A percentile compares a stretch with the other conserved stretches of the same genome.
Evolutionary conservation across 1,284 basidiomycete genomes (phyloP).

Genomic region (Melampsora larici-populina): DNA sequence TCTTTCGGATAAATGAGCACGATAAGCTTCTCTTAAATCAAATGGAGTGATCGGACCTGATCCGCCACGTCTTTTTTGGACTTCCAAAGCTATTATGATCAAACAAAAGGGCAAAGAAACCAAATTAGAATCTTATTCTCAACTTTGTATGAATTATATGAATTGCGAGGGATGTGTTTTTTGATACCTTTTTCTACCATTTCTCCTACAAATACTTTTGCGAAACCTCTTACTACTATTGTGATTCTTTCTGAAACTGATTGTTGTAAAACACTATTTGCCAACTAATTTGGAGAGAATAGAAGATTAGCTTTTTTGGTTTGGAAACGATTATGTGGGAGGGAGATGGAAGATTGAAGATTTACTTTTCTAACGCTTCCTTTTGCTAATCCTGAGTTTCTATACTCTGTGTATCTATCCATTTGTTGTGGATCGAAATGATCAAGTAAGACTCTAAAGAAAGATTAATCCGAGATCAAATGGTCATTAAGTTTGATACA

Average conservation of each 20-base stretch:
- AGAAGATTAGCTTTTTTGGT: conserved; percentile 3
- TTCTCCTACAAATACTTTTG: conserved; percentile 87
- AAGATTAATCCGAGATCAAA: conserved; percentile 40
- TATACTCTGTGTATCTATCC: conserved; percentile 80
- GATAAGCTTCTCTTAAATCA: conserved; percentile 80
- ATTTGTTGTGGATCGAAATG: conserved; percentile 78
- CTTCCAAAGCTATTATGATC: conserved; percentile 63
- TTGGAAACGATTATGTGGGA: too few relatives aligned
- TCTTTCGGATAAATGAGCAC: conserved; percentile 73
- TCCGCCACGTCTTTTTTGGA: conserved; percentile 70
- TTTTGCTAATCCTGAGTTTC: conserved; percentile 76
- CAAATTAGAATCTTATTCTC: not conserved
- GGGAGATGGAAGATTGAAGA: not conserved
- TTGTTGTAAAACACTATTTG: conserved; percentile 72
- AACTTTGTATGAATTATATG: not conserved
- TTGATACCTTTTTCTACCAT: conserved; percentile 74
- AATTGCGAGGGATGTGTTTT: not conserved
- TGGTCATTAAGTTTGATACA: not conserved
- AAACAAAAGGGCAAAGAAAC: not conserved
- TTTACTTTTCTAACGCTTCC: conserved; percentile 72
- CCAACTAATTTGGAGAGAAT: conserved; percentile 60
- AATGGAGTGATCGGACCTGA: conserved; percentile 76
- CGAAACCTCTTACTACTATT: conserved; percentile 80
- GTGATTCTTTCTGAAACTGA: conserved; percentile 80
- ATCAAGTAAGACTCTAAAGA: conserved; percentile 72